A percentile compares a stretch with the other conserved stretches of the same genome.
phyloP scores from a whole-genome alignment of 192 early-diverging fungal genomes.

The Coemansia sp. region DNA sequence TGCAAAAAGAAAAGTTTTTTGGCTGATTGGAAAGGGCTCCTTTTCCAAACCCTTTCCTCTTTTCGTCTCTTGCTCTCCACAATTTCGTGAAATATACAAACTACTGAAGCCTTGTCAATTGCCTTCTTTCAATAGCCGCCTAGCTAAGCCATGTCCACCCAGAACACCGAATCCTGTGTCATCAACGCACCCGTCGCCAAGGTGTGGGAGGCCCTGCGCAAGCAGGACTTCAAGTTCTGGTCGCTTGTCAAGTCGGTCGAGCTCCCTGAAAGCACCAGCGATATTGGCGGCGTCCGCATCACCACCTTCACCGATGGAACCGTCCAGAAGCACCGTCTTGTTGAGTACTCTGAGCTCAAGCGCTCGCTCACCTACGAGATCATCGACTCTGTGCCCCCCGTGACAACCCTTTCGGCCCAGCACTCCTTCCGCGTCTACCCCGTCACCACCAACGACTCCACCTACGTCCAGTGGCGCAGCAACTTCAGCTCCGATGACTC shows the following conservation, averaged over 20 bases:
- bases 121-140: background rate
- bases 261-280: constrained; percentile 22
- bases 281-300: constrained; percentile 55
- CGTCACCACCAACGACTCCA: constrained; percentile 55
- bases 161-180: constrained; percentile 46
- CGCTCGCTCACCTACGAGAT: constrained; percentile 60
- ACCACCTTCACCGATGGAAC: constrained; percentile 59
- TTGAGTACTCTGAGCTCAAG: constrained; percentile 56
- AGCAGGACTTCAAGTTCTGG: constrained; percentile 52
- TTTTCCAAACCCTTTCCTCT: background rate
- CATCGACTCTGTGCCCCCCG: constrained; percentile 56
- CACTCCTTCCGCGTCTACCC: constrained; percentile 55
- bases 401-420: constrained; percentile 56
- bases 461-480: constrained; percentile 64
- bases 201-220: constrained; percentile 37
- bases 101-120: no score
- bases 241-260: constrained; percentile 47
- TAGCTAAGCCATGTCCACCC: constrained; percentile 16
- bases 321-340: constrained; percentile 57
- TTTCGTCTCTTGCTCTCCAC: background rate
- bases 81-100: background rate
- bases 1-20: background rate
- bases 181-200: constrained; percentile 37
- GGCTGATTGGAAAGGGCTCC: no score
- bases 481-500: constrained; percentile 58